A percentile compares a stretch with the other conserved stretches of the same genome.
Conservation (phyloP, 179 eudicot species). For the Spergularia azorica region DNA sequence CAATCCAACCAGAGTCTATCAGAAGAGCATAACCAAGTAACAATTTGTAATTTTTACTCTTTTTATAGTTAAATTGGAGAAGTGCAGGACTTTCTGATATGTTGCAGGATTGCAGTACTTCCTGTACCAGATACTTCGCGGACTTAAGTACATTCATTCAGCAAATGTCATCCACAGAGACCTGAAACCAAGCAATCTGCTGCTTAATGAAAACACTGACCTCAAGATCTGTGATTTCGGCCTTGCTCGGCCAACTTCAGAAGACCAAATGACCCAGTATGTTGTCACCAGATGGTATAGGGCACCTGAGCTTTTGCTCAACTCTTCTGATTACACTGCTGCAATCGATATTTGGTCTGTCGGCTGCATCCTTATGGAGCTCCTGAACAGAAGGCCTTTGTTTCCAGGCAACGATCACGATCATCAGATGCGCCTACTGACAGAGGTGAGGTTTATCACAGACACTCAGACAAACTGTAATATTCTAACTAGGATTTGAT, state of each 20-base stretch:
- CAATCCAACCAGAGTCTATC: slow-evolving; percentile 71
- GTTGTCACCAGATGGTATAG: slow-evolving; percentile 90
- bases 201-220: slow-evolving; percentile 74
- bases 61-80: background rate
- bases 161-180: slow-evolving; percentile 87
- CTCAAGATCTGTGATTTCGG: slow-evolving; percentile 88
- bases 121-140: slow-evolving; percentile 82
- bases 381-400: slow-evolving; percentile 69
- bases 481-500: too few species aligned
- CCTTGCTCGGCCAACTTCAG: slow-evolving; percentile 69
- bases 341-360: slow-evolving; percentile 88
- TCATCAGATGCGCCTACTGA: slow-evolving; percentile 75
- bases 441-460: slow-evolving; percentile 48
- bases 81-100: background rate
- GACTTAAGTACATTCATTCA: slow-evolving; percentile 83
- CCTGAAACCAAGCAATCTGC: slow-evolving; percentile 74
- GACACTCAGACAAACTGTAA: background rate
- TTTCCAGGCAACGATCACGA: slow-evolving; percentile 77
- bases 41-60: background rate
- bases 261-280: slow-evolving; percentile 78
- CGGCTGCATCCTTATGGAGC: slow-evolving; percentile 88
- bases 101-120: slow-evolving; percentile 61
- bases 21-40: slow-evolving; percentile 88
- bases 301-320: slow-evolving; percentile 81
- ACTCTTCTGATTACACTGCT: slow-evolving; percentile 76